Evolutionary conservation across 257 asterid genomes (phyloP).

Genomic region (Nicotiana noctiflora): DNA sequence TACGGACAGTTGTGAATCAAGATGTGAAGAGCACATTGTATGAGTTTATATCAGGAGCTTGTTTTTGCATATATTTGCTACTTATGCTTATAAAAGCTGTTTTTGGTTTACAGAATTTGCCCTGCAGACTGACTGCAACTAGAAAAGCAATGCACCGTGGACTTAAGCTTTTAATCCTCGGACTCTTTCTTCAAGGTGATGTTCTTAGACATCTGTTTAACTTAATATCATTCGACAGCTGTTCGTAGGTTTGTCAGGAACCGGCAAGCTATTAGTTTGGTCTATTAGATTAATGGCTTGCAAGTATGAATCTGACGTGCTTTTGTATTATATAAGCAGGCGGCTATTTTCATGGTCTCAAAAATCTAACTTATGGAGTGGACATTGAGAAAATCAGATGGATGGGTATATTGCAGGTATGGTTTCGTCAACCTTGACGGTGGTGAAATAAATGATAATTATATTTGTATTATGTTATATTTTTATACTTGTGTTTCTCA

Average conservation of each 20-base stretch:
- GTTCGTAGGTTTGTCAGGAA: background rate
- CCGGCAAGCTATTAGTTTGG: background rate
- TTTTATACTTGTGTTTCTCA: background rate
- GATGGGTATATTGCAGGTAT: conserved; percentile 72
- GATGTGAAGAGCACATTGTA: background rate
- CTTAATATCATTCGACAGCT: background rate
- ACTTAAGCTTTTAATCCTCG: conserved; percentile 43
- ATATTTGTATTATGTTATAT: background rate
- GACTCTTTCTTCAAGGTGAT: conserved; percentile 62
- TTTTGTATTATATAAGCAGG: conserved; percentile 28
- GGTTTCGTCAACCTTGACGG: background rate
- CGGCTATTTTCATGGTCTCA: conserved; percentile 53
- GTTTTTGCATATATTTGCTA: background rate
- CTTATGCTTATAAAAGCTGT: conserved; percentile 10
- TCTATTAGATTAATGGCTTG: background rate
- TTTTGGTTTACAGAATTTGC: conserved; percentile 30
- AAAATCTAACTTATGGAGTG: conserved; percentile 54
- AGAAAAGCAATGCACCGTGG: conserved; percentile 43
- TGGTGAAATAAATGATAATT: background rate
- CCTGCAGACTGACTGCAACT: conserved; percentile 39
- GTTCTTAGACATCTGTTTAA: conserved; percentile 4
- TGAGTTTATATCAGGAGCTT: background rate
- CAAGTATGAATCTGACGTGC: background rate
- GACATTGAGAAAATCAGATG: conserved; percentile 49
- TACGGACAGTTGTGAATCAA: background rate